Percentiles rank a stretch among this genome's conserved stretches.
phyloP scores from a whole-genome alignment of 1,284 basidiomycete genomes.

The Jaminaea rosea region DNA sequence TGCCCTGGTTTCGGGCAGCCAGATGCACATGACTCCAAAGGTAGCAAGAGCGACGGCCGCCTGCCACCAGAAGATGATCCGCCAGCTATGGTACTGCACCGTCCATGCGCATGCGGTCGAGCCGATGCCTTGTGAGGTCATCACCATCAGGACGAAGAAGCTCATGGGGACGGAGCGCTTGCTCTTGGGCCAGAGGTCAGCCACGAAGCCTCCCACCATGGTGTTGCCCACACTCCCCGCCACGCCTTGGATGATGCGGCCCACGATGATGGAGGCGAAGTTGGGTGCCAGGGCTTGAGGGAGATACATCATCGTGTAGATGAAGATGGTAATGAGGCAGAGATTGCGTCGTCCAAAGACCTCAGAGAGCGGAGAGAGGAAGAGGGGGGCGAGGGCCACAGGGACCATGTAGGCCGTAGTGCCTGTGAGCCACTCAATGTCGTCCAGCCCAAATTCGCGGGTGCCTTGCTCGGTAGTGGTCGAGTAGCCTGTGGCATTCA shows the following conservation, averaged over 20 bases:
- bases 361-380: slow-evolving; percentile 30
- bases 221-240: slow-evolving; percentile 43
- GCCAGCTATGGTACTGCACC: background rate
- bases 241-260: slow-evolving; percentile 46
- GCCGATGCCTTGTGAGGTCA: slow-evolving; percentile 49
- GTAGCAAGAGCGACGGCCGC: slow-evolving; percentile 1
- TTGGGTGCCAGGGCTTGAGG: slow-evolving; percentile 6
- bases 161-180: background rate
- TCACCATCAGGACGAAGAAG: slow-evolving; percentile 23
- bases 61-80: slow-evolving; percentile 1
- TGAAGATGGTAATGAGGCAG: slow-evolving; percentile 11
- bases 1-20: slow-evolving; percentile 41
- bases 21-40: slow-evolving; percentile 20
- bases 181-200: slow-evolving; percentile 13
- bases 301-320: slow-evolving; percentile 1
- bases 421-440: no score
- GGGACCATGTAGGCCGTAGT: slow-evolving; percentile 17
- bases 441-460: no score
- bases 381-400: slow-evolving; percentile 26
- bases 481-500: no score
- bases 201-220: slow-evolving; percentile 38
- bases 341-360: slow-evolving; percentile 25
- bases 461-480: no score
- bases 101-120: slow-evolving; percentile 46
- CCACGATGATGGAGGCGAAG: slow-evolving; percentile 24